Evolutionary conservation across 352 stramenopile genomes (phyloP).

Genomic region (Phytophthora pistaciae): DNA sequence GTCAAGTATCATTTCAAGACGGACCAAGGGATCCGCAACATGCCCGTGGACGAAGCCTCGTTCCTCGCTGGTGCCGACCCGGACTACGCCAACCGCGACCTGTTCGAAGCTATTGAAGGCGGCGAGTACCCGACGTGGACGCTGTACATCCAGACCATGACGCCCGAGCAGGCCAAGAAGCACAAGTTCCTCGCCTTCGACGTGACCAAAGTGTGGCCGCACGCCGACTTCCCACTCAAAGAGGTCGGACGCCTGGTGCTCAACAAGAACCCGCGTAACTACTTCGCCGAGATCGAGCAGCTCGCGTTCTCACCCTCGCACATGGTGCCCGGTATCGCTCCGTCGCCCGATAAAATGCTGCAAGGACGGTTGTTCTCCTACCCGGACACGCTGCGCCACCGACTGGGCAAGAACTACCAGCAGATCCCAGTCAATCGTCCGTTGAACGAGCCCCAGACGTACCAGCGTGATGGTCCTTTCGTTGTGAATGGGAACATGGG

Average conservation of each 20-base stretch:
- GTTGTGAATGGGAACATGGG: slow-evolving; percentile 72
- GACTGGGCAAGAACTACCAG: slow-evolving; percentile 92
- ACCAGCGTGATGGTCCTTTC: slow-evolving; percentile 81
- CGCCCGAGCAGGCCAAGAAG: slow-evolving; percentile 61
- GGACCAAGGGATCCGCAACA: slow-evolving; percentile 83
- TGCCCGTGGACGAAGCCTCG: slow-evolving; percentile 73
- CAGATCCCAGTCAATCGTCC: slow-evolving; percentile 91
- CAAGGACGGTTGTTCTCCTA: slow-evolving; percentile 92
- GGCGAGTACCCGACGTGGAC: slow-evolving; percentile 80
- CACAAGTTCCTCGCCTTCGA: slow-evolving; percentile 86
- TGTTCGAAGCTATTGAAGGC: slow-evolving; percentile 86
- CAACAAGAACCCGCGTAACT: slow-evolving; percentile 90
- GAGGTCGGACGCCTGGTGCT: slow-evolving; percentile 86
- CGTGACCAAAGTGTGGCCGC: slow-evolving; percentile 92
- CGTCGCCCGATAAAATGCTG: slow-evolving; percentile 91
- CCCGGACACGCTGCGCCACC: slow-evolving; percentile 88
- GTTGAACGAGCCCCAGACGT: slow-evolving; percentile 63
- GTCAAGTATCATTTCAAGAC: slow-evolving; percentile 95
- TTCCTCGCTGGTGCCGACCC: slow-evolving; percentile 68
- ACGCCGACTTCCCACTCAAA: slow-evolving; percentile 78
- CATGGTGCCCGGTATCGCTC: slow-evolving; percentile 90
- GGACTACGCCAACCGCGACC: slow-evolving; percentile 87
- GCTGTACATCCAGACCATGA: slow-evolving; percentile 92
- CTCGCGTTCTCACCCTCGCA: slow-evolving; percentile 88
- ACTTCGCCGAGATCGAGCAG: slow-evolving; percentile 94